Base-by-base conservation (phyloP, 495 filamentous ascomycete genomes). In the Hyaloscypha bicolor region DNA sequence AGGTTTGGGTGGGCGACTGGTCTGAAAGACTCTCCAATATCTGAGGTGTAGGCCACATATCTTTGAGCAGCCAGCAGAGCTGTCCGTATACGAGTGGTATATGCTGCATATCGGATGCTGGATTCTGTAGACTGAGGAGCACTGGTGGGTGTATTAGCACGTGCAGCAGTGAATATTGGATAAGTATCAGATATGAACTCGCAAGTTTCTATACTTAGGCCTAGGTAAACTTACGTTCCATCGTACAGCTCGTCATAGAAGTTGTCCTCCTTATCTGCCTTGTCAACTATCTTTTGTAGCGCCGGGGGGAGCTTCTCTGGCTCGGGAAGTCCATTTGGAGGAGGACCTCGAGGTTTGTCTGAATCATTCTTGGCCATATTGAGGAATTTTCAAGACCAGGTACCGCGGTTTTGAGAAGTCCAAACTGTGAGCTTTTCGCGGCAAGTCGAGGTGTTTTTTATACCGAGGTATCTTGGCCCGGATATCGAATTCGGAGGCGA, bases 11-110 rank as follows among this genome's bases (percentile, higher is more conserved):
- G 93, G 5, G 94, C 93, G 63, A 98, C 85, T 4, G 95, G 95
- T 6, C 95, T 90, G 79, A 99, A 99, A 9, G 92, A 96, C 77
- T 99, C 95, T 75, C 95, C 95, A 53, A 99, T 93, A 76, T 99
- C 95, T 37, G 91, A 94, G 16, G 95, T 98, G 80, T 98, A 99
- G 69, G 95, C 95, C 66, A 99, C 92, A 77, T 99, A 98, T 74
- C 95, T 91, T 75, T 99, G 95, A 32, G 93, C 93, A 52, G 90
- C 90, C 73, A 93, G 84, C 70, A 99, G 88, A 74, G 97, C 91
- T 21, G 94, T 99, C 68, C 93, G 90, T 68, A 94, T 78, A 63
- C 94, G 87, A 70, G 88, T 87, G 60, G 92, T 92, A 80, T 99
- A 98, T 72, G 91, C 95, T 58, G 94, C 95, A 77, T 97, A 99